Evolutionary conservation across 176 grass and related monocot species (phyloP), one percentile per base, ranked within the genome.

Genomic region (Panicum miliaceum): DNA sequence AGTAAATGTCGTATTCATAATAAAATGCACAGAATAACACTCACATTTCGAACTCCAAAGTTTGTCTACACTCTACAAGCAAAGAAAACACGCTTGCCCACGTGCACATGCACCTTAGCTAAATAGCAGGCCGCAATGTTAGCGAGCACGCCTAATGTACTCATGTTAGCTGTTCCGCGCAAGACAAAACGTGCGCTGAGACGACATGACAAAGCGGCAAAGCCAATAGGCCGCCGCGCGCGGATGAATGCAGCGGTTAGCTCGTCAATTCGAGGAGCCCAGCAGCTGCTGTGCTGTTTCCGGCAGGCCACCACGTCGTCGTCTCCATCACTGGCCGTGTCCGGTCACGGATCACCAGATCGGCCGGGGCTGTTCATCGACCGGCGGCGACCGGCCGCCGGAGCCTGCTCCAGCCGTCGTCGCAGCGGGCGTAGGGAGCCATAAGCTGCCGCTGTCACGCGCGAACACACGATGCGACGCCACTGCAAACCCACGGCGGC

Each of bases 191-290:
- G 57, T 60, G 57, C 57, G 57, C 57, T 10, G 57, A 60, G 57
- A 60, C 9, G 57, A 58, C 16, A 60, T 26, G 57, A 5, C 57
- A 25, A 59, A 59, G 56, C 56, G 57, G 5, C 57, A 25, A 59
- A 59, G 56, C 56, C 56, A 54, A 20, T 54, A 48, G 12, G 23
- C 16, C 34, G 36, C 25, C 8, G 14, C 5, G 45, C n/a, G 25
- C 20, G 37, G 62, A 43, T 35, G 7, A 60, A 64, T 7, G 65
- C 34, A 68, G 48, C 60, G 12, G 51, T 75, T 84, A 51, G 29
- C 15, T n/a, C 29, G 77, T 81, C 82, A 36, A 69, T 38, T 71
- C 5, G 76, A 26, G 71, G 87, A 63, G 50, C 82, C 77, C 71
- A 37, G 77, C 0, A 2, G 1, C 29, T 32, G 29, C 29, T 32